Evolutionary conservation across 2,329 filamentous ascomycete species (phyloP).

Genomic region (Colletotrichum trifolii): DNA sequence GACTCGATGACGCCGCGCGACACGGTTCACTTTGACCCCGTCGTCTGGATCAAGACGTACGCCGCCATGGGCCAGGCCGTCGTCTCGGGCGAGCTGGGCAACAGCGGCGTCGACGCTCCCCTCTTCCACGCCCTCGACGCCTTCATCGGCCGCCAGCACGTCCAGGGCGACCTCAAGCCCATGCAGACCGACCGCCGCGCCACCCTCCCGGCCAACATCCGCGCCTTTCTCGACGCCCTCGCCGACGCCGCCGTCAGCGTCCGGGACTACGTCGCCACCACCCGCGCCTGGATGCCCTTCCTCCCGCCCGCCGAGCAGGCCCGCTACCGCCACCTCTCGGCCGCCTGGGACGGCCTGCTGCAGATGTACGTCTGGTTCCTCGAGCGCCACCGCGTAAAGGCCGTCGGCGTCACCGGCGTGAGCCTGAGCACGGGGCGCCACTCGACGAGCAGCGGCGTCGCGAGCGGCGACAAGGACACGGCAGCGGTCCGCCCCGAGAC

Average conservation of each 20-base stretch:
- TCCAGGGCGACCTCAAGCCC: constrained; percentile 26
- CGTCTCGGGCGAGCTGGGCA: constrained; percentile 25
- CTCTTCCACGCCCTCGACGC: constrained; percentile 31
- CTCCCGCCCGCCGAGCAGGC: constrained; percentile 4
- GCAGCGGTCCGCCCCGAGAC: constrained; percentile 25
- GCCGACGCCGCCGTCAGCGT: constrained; percentile 17
- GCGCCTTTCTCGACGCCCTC: constrained; percentile 25
- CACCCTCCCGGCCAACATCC: constrained; percentile 28
- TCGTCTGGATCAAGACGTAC: constrained; percentile 35
- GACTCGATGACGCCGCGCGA: constrained; percentile 30
- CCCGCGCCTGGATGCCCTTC: background rate
- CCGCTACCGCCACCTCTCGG: constrained; percentile 18
- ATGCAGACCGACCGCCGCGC: constrained; percentile 31
- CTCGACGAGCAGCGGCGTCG: constrained; percentile 32
- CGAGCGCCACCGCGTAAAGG: constrained; percentile 31
- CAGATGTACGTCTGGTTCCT: constrained; percentile 34
- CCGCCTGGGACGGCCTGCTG: constrained; percentile 29
- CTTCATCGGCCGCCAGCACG: constrained; percentile 20
- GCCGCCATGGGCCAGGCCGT: constrained; percentile 30
- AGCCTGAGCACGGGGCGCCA: constrained; percentile 25
- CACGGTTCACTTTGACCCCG: constrained; percentile 25
- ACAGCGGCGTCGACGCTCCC: constrained; percentile 29
- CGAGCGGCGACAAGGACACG: constrained; percentile 25
- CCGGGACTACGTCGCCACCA: constrained; percentile 22
- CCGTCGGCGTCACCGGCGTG: constrained; percentile 30